Evolutionary conservation across 805 yeast species (phyloP), one percentile per base, ranked within the genome.

Genomic region (Wickerhamiella occidentalis): DNA sequence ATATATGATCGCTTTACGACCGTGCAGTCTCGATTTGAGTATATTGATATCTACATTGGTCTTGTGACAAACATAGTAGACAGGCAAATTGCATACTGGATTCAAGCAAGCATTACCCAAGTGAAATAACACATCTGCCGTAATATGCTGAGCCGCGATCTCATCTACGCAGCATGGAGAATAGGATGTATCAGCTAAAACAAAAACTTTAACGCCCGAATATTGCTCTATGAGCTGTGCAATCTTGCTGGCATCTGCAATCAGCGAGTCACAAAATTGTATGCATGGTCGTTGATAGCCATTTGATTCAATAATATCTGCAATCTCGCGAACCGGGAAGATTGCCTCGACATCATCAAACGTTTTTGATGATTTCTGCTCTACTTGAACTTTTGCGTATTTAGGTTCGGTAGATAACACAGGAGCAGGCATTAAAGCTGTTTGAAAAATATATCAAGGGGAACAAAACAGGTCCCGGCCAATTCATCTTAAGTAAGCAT

Each of bases 141-240:
- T 61, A 13, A 90, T 94, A 64, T 92, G 98, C 60, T 84, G 88
- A 0, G 96, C 94, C 0, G 98, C 97, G 23, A 90, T 94, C 60
- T 88, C 96, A 64, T 92, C 98, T 9, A 90, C 82, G 66, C 98
- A 92, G 64, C 98, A 92, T 0, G 95, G 73, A 25, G 95, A 85
- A 60, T 92, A 92, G 0, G 96, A 86, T 0, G 98, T 90, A 61
- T 92, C 98, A 0, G 97, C 98, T 33, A 92, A 67, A 15, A 90
- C 76, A 84, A 90, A 90, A 9, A 82, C 73, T 45, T 58, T 60
- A 18, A 60, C 56, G 6, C 45, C 47, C 2, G 52, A 43, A 15
- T 61, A 61, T 17, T 54, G 56, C 52, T 55, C 44, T 70, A 67
- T 45, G 53, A 59, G 23, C 63, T 66, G 58, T 74, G 77, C 77